A percentile compares a stretch with the other conserved stretches of the same genome.
phyloP scores from a whole-genome alignment of 306 rosid genomes.

The Cicer bijugum region DNA sequence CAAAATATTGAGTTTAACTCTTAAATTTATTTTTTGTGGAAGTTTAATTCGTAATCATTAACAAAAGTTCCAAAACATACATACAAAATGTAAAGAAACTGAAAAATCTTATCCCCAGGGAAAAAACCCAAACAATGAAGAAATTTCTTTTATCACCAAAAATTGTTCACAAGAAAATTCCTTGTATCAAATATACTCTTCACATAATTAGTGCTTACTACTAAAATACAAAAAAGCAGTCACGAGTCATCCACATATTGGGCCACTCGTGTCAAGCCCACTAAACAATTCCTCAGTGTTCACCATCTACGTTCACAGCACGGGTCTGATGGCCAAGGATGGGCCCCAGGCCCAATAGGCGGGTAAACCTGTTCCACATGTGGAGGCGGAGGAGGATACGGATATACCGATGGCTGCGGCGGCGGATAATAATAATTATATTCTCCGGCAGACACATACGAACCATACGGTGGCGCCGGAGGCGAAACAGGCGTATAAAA shows the following conservation, averaged over 20 bases:
- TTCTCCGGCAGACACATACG: conserved; percentile 23
- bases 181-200: background rate
- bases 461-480: background rate
- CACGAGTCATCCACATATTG: background rate
- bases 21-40: too few species aligned
- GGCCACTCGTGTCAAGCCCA: background rate
- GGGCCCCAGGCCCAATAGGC: conserved; percentile 38
- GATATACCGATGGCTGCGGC: conserved; percentile 24
- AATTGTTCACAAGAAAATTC: background rate
- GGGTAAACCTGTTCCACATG: conserved; percentile 13
- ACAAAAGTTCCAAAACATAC: too few species aligned
- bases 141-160: background rate
- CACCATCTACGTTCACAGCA: conserved; percentile 44
- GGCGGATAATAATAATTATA: conserved; percentile 18
- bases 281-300: background rate
- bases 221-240: background rate
- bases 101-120: background rate
- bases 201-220: background rate
- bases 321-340: conserved; percentile 41
- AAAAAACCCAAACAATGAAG: background rate
- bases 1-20: too few species aligned
- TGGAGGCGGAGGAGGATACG: conserved; percentile 45
- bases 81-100: too few species aligned
- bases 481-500: background rate
- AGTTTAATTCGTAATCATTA: too few species aligned